Base-by-base conservation (phyloP, 2,329 filamentous ascomycete species). In the Neonectria ditissima region DNA sequence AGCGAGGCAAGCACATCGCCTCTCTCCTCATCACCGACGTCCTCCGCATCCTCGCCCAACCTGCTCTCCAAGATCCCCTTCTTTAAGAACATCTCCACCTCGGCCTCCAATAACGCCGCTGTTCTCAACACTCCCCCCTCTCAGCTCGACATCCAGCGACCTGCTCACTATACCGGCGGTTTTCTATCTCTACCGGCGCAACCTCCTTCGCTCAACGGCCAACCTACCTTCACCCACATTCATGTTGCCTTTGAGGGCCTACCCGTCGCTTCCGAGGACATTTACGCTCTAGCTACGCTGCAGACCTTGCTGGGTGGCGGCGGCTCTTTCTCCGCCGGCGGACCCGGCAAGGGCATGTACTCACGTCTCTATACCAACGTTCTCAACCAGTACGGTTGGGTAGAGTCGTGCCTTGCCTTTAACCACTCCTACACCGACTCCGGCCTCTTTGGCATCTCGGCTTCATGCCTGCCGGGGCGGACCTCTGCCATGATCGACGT, bases 301-400 rank as follows among this genome's bases (percentile, higher is more conserved):
- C 97, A 98, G 80, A 98, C 94, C 1, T 91, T 99, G 10, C 92
- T 99, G 34, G 96, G 96, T 62, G 96, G 96, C 51, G 96, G 96
- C 52, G 96, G 96, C 24, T 97, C 94, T 59, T 99, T 99, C 83
- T 97, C 93, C 16, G 96, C 96, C 57, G 96, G 96, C 73, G 96
- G 96, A 0, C 96, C 96, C 5, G 96, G 96, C 56, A 99, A 99
- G 83, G 96, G 96, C 78, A 99, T 99, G 96, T 98, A 98, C 84
- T 97, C 93, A 39, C 91, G 96, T 13, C 88, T 99, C 9, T 99
- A 97, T 84, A 98, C 94, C 67, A 97, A 97, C 77, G 95, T 98
- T 0, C 87, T 99, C 55, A 99, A 99, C 83, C 94, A 98, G 81
- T 91, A 97, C 81, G 93, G 92, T 71, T 99, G 95, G 95, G 93